Conservation (phyloP, 2,329 filamentous ascomycete species). For the Colletotrichum nymphaeae region DNA sequence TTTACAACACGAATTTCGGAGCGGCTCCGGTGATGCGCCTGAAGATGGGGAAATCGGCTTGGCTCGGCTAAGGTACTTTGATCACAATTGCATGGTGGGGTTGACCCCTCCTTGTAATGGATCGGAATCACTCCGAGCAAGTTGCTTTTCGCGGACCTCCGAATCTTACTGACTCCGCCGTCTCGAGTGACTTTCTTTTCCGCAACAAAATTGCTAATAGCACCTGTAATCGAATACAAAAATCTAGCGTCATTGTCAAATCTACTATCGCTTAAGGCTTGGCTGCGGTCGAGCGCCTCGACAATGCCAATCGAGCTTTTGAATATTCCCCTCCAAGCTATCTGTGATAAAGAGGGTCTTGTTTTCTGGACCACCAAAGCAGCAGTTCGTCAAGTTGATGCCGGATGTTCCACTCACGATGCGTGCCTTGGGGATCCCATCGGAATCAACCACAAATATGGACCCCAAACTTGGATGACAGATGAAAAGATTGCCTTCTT, state of each 20-base stretch:
- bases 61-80: too few relatives aligned
- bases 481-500: too few relatives aligned
- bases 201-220: too few relatives aligned
- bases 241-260: too few relatives aligned
- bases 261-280: background rate
- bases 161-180: too few relatives aligned
- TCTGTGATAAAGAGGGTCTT: slow-evolving; percentile 54
- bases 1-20: background rate
- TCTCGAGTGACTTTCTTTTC: too few relatives aligned
- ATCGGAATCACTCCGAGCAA: too few relatives aligned
- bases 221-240: too few relatives aligned
- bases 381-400: slow-evolving; percentile 53
- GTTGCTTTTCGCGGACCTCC: too few relatives aligned
- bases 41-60: background rate
- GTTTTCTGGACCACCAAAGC: slow-evolving; percentile 50
- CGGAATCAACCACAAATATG: background rate
- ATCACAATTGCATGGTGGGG: too few relatives aligned
- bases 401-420: slow-evolving; percentile 46
- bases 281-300: slow-evolving; percentile 36
- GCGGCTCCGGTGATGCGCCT: background rate
- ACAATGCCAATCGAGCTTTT: slow-evolving; percentile 48
- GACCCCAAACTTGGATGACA: too few relatives aligned
- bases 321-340: slow-evolving; percentile 50
- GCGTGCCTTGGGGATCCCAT: slow-evolving; percentile 50
- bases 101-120: too few relatives aligned